phyloP scores from a whole-genome alignment of 2,329 filamentous ascomycete genomes.

The Calonectria montana region DNA sequence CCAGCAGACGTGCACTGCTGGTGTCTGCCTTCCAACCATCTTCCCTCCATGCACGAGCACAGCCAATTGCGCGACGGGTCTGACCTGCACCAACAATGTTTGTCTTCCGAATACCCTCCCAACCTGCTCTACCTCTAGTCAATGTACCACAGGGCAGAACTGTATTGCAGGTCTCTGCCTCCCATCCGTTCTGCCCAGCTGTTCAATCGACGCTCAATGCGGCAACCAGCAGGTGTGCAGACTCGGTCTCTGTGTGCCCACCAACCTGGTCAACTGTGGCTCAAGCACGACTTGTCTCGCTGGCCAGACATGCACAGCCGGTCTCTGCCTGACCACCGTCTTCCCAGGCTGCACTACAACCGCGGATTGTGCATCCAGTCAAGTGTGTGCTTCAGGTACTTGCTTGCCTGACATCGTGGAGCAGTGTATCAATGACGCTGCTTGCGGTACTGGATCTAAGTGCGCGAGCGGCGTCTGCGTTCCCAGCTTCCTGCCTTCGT shows the following conservation, averaged over 20 bases:
- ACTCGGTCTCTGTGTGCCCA: constrained; percentile 14
- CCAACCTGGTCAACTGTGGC: not conserved
- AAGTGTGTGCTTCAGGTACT: constrained; percentile 6
- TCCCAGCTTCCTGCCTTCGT: constrained; percentile 1
- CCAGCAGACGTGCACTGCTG: not conserved
- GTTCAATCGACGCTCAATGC: constrained; percentile 14
- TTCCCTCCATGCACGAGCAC: constrained; percentile 1
- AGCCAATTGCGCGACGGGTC: not conserved
- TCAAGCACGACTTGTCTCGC: not conserved
- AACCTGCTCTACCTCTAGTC: not conserved
- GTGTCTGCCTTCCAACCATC: not conserved
- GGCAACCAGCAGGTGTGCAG: constrained; percentile 6
- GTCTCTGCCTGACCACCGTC: constrained; percentile 8
- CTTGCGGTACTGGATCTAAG: not conserved
- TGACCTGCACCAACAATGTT: constrained; percentile 13
- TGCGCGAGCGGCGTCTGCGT: constrained; percentile 7
- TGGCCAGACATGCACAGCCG: constrained; percentile 7
- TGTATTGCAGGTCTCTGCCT: constrained; percentile 17
- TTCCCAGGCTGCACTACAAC: constrained; percentile 1
- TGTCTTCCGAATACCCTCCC: constrained; percentile 10
- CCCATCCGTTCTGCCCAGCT: constrained; percentile 6
- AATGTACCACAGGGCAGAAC: constrained; percentile 4
- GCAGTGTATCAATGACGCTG: not conserved
- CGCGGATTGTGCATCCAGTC: not conserved
- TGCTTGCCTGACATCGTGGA: constrained; percentile 12